Evolutionary conservation across 306 rosid species (phyloP).

Genomic region (Alnus glutinosa): DNA sequence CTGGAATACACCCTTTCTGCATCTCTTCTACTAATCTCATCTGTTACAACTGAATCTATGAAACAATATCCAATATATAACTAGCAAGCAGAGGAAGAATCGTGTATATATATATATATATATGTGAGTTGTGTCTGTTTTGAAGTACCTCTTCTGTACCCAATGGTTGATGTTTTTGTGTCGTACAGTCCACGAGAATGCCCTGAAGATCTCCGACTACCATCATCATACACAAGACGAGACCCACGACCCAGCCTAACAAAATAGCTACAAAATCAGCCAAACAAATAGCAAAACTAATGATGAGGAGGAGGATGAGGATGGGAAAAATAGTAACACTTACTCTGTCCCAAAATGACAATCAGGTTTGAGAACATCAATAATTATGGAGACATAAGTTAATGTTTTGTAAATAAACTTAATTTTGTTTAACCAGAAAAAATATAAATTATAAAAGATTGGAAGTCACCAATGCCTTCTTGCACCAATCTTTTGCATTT

Average conservation of each 20-base stretch:
- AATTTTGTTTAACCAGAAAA: neutral
- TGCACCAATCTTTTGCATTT: neutral
- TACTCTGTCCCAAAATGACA: neutral
- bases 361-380: neutral
- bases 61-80: neutral
- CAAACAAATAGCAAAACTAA: neutral
- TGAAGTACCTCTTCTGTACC: slow-evolving; percentile 11
- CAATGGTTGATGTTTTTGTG: neutral
- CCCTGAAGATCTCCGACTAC: slow-evolving; percentile 12
- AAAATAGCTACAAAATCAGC: neutral
- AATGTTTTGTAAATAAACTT: neutral
- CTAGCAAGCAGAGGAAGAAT: neutral
- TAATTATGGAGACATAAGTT: neutral
- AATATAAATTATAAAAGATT: neutral
- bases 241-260: slow-evolving; percentile 13
- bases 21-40: slow-evolving; percentile 7
- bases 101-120: neutral
- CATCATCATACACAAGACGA: slow-evolving; percentile 1
- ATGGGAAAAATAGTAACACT: neutral
- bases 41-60: neutral
- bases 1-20: slow-evolving; percentile 4
- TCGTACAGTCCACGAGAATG: neutral
- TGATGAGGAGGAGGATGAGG: neutral
- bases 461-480: neutral
- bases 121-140: neutral